Base-by-base conservation (phyloP, 2,329 filamentous ascomycete genomes). In the Ophiocordyceps australis region DNA sequence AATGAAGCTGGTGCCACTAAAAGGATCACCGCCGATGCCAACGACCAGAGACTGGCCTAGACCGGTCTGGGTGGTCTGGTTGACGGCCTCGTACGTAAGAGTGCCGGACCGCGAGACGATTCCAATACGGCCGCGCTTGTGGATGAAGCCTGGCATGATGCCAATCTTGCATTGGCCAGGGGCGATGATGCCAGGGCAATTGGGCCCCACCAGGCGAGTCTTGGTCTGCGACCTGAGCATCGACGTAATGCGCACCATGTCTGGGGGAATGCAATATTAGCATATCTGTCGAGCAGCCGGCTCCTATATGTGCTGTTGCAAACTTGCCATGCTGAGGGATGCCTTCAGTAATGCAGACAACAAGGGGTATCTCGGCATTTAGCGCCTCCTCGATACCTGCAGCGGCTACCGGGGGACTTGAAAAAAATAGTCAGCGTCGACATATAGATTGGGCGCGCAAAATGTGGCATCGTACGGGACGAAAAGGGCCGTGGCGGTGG, bases 1-100 rank as follows among this genome's bases (percentile, higher is more conserved):
- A 59, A 98, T 95, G 66, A 95, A 98, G 72, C 93, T 95, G 58
- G 89, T 95, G 43, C 89, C 89, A 46, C 78, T 86, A 69, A 98
- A 98, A 43, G 89, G 89, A 60, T 98, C 89, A 60, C 89, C 89
- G 37, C 89, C 89, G 45, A 98, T 95, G 49, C 89, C 89, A 45
- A 98, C 80, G 46, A 98, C 89, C 44, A 98, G 81, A 17, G 85
- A 94, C 66, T 98, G 89, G 38, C 89, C 89, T 32, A 98, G 79
- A 36, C 89, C 89, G 43, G 83, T 77, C 65, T 89, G 80, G 39
- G 89, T 95, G 47, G 89, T 98, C 64, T 98, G 89, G 71, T 95
- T 95, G 59, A 98, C 89, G 49, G 89, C 89, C 65, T 98, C 89
- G 65, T 98, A 98, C 49, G 89, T 98, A 37, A 98, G 74, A 41